Evolutionary conservation across 2,329 filamentous ascomycete genomes (phyloP).

Genomic region (Gnomoniopsis sp.): DNA sequence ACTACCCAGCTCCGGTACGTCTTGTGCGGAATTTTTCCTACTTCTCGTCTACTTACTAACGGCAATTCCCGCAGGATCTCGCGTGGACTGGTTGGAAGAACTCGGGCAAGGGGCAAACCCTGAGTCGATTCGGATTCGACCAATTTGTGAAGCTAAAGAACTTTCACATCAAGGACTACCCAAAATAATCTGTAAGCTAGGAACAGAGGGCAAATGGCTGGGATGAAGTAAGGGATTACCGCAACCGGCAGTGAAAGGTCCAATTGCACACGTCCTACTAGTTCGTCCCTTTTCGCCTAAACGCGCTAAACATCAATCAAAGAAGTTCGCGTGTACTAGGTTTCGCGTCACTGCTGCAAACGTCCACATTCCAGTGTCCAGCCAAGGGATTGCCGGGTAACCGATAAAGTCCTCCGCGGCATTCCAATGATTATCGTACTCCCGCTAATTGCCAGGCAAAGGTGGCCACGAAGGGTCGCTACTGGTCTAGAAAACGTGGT

Average conservation of each 20-base stretch:
- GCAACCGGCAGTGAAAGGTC: slow-evolving; percentile 6
- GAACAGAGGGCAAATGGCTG: background rate
- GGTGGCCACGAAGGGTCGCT: background rate
- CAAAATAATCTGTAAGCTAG: slow-evolving; percentile 42
- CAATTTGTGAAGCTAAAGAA: slow-evolving; percentile 97
- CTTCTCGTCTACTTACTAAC: slow-evolving; percentile 20
- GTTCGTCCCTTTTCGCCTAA: background rate
- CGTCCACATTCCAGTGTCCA: slow-evolving; percentile 10
- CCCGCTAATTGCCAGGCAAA: slow-evolving; percentile 2
- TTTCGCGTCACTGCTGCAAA: slow-evolving; percentile 7
- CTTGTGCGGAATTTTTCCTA: background rate
- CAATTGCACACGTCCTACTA: background rate
- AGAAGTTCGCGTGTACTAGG: slow-evolving; percentile 4
- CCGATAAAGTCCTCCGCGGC: background rate
- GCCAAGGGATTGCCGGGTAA: background rate
- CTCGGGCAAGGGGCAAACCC: slow-evolving; percentile 84
- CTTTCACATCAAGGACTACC: slow-evolving; percentile 84
- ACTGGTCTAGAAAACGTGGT: slow-evolving; percentile 5
- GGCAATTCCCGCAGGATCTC: slow-evolving; percentile 59
- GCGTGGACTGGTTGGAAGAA: slow-evolving; percentile 99
- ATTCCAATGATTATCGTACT: slow-evolving; percentile 10
- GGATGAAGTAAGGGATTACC: slow-evolving; percentile 16
- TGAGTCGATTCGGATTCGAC: slow-evolving; percentile 89
- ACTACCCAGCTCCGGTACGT: slow-evolving; percentile 85
- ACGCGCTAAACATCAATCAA: slow-evolving; percentile 15